phyloP scores from a whole-genome alignment of 345 rosid genomes.

The Hibiscus trionum region DNA sequence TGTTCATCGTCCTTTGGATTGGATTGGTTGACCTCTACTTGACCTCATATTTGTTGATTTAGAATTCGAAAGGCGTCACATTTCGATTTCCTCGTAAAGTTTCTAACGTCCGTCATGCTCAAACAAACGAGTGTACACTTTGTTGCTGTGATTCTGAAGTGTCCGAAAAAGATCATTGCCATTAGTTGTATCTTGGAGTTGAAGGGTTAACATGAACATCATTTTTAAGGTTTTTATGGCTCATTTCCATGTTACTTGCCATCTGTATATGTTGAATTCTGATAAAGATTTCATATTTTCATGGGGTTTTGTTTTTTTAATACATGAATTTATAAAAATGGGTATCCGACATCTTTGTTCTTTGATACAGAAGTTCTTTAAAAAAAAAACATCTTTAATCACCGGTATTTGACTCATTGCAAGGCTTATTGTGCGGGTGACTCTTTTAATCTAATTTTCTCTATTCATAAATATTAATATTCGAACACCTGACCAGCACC shows the following conservation, averaged over 20 bases:
- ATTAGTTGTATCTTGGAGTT: not conserved
- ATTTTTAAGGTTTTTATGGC: not conserved
- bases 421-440: no score
- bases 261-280: not conserved
- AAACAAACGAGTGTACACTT: not conserved
- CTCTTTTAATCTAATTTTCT: no score
- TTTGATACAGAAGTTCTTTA: not conserved
- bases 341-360: not conserved
- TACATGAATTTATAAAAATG: not conserved
- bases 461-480: no score
- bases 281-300: not conserved
- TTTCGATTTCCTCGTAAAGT: no score
- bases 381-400: no score
- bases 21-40: no score
- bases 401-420: no score
- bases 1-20: not conserved
- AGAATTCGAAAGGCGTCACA: no score
- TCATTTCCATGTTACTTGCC: not conserved
- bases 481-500: no score
- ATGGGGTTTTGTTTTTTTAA: not conserved
- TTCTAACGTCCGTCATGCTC: no score
- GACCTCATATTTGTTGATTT: no score
- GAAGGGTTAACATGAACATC: not conserved
- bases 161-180: not conserved
- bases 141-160: not conserved